phyloP scores from a whole-genome alignment of 495 filamentous ascomycete genomes.

The Penicillium fimorum region DNA sequence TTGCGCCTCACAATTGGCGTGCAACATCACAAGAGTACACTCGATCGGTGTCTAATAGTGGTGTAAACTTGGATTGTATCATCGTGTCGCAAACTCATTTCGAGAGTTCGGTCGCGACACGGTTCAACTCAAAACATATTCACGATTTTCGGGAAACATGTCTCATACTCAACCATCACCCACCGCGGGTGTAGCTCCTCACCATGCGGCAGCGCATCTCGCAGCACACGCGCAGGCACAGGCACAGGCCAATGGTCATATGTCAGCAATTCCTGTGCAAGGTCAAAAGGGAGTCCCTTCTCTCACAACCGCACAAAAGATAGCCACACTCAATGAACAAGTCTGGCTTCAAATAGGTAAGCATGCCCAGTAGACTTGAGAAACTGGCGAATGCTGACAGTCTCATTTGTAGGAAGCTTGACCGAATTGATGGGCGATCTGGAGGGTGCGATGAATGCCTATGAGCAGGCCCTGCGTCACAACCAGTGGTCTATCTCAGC shows the following conservation, averaged over 20 bases:
- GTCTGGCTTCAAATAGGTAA: constrained; percentile 95
- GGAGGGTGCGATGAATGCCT: constrained; percentile 82
- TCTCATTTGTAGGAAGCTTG: constrained; percentile 59
- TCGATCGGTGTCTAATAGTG: neutral
- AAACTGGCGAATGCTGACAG: constrained; percentile 12
- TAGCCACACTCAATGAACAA: constrained; percentile 70
- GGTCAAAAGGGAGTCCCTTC: constrained; percentile 50
- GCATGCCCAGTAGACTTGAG: constrained; percentile 16
- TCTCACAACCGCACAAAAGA: constrained; percentile 56
- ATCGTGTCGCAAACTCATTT: constrained; percentile 40
- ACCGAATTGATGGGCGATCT: constrained; percentile 87
- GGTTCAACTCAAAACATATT: constrained; percentile 6
- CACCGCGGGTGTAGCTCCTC: constrained; percentile 47
- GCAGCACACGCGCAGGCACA: constrained; percentile 38
- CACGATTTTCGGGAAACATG: constrained; percentile 27
- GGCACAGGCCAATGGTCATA: constrained; percentile 50
- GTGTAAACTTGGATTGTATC: constrained; percentile 34
- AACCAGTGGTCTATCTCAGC: constrained; percentile 89
- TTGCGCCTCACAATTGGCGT: neutral
- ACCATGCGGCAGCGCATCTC: constrained; percentile 45
- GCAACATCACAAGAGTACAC: constrained; percentile 14
- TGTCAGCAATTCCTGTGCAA: constrained; percentile 51
- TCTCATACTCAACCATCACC: constrained; percentile 55
- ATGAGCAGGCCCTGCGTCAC: constrained; percentile 82
- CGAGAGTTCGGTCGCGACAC: constrained; percentile 23